Base-by-base conservation (phyloP, 2,329 filamentous ascomycete genomes). In the Diplodia scrobiculata region DNA sequence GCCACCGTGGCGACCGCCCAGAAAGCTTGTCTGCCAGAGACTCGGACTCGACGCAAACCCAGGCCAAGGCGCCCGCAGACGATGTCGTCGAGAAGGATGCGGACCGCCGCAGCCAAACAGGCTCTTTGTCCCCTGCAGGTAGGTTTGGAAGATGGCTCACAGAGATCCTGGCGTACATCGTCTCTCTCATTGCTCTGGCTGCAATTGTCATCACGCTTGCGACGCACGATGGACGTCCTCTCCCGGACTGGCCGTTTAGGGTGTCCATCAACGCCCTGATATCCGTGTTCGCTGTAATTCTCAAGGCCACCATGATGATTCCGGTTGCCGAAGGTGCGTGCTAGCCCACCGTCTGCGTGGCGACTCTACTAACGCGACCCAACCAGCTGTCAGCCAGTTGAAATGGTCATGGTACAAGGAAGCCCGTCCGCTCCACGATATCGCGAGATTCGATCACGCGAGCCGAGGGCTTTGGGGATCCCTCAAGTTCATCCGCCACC, bases 381-480 rank as follows among this genome's bases (percentile, higher is more conserved):
- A 14, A 19, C 4, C 21, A 59, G 54, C 54, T 6, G 36, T 59
- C 17, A 59, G 54, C 13, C 54, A 59, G 21, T 17, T 59, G 25
- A 59, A 59, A 19, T 59, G 54, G 54, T 47, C 54, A 21, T 59
- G 54, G 54, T 59, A 59, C 38, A 59, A 27, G 10, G 36, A 59
- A 7, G 21, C 54, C 3, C 54, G 27, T 4, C 54, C 54, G 25
- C 54, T 59, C 21, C 13, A 59, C 41, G 54, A 59, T n/a, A 45
- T 59, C 5, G 54, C 54, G 19, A 27, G 36, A 38, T 59, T 59
- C 36, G 54, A 59, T 36, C 13, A 59, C 41, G 54, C 54, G 3
- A 59, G 54, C 38, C 36, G 54, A 11, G 54, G 54, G 7, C 11
- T 59, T 7, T 59, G 54, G 54, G 54, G 54, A 1, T 59, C 54